phyloP scores from a whole-genome alignment of 768 basidiomycete genomes.

The Suillus clintonianus region DNA sequence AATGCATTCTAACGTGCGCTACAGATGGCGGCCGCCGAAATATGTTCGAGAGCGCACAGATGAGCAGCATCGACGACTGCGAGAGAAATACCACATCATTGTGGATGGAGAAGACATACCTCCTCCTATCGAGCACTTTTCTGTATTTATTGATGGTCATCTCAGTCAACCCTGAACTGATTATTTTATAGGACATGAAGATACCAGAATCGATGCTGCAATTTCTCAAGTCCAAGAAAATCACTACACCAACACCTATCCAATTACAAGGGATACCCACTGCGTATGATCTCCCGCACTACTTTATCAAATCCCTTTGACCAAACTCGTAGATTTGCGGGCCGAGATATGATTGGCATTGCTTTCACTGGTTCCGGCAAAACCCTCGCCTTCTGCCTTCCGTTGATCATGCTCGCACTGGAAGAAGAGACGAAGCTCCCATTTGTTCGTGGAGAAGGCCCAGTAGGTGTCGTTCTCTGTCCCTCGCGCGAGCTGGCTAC shows the following conservation, averaged over 20 bases:
- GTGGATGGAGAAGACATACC: constrained; percentile 94
- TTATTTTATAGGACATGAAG: constrained; percentile 85
- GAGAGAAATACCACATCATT: constrained; percentile 92
- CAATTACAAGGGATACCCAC: constrained; percentile 96
- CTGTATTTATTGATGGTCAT: constrained; percentile 40
- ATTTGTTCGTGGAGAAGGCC: constrained; percentile 91
- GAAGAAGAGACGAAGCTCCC: constrained; percentile 93
- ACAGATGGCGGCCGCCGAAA: constrained; percentile 85
- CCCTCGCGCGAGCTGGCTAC: constrained; percentile 96
- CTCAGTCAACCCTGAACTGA: not conserved
- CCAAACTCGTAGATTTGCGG: constrained; percentile 68
- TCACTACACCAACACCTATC: constrained; percentile 88
- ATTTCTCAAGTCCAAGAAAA: constrained; percentile 83
- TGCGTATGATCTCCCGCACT: constrained; percentile 57
- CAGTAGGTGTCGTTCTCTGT: constrained; percentile 94
- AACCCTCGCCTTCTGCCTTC: constrained; percentile 97
- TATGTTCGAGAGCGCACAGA: constrained; percentile 74
- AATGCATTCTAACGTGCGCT: constrained; percentile 4
- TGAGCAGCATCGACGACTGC: constrained; percentile 70
- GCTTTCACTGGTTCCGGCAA: constrained; percentile 99
- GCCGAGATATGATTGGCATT: constrained; percentile 97
- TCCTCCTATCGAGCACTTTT: constrained; percentile 89
- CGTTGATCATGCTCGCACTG: constrained; percentile 92
- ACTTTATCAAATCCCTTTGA: constrained; percentile 7
- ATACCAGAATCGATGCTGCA: constrained; percentile 86